Evolutionary conservation across 2,329 filamentous ascomycete species (phyloP).

Genomic region (Scleromitrula shiraiana): DNA sequence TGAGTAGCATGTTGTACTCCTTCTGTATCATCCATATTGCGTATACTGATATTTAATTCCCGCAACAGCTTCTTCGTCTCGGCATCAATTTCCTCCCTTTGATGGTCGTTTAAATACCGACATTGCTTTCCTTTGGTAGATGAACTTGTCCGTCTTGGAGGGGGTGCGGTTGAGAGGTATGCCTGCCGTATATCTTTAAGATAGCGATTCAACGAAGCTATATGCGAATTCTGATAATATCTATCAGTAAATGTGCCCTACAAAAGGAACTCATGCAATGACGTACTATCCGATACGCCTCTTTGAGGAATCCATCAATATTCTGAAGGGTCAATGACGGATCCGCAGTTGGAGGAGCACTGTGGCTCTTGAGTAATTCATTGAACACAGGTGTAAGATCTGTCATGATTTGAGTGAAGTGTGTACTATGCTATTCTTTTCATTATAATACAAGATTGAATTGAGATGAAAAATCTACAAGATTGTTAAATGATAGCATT

Average conservation of each 20-base stretch:
- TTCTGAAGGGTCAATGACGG: slow-evolving; percentile 34
- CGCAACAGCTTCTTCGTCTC: slow-evolving; percentile 79
- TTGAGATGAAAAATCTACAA: not conserved
- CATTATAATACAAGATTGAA: too few relatives aligned
- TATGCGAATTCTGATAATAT: slow-evolving; percentile 65
- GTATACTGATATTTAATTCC: slow-evolving; percentile 76
- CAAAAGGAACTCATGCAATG: slow-evolving; percentile 13
- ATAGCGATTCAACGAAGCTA: slow-evolving; percentile 69
- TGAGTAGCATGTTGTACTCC: slow-evolving; percentile 72
- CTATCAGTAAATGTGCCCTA: slow-evolving; percentile 18
- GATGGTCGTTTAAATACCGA: slow-evolving; percentile 57
- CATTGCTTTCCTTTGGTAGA: slow-evolving; percentile 24
- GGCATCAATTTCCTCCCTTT: slow-evolving; percentile 81
- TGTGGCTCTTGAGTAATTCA: slow-evolving; percentile 53
- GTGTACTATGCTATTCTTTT: not conserved
- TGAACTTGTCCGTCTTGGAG: slow-evolving; percentile 39
- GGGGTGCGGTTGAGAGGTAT: slow-evolving; percentile 76
- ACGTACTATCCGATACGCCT: slow-evolving; percentile 84
- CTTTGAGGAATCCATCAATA: slow-evolving; percentile 83
- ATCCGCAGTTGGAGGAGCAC: slow-evolving; percentile 39
- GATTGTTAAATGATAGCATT: not conserved
- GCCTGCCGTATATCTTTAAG: slow-evolving; percentile 77
- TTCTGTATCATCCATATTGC: slow-evolving; percentile 72
- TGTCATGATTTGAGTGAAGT: slow-evolving; percentile 34
- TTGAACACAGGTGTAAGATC: slow-evolving; percentile 65